Base-by-base conservation (phyloP, 2,329 filamentous ascomycete species). In the Colletotrichum sp. region DNA sequence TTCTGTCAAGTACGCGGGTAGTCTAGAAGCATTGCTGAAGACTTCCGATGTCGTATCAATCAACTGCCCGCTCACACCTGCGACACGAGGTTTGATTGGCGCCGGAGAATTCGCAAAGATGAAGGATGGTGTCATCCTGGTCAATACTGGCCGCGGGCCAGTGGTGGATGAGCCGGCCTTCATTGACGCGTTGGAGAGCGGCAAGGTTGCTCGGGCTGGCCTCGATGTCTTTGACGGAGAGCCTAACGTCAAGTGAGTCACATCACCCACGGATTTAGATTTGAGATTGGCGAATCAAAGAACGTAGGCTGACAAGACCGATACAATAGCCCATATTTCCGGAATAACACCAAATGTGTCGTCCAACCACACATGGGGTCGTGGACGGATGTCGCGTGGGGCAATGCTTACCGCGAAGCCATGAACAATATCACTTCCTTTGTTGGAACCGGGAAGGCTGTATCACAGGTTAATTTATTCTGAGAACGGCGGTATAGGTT, bases 101-200 rank as follows among this genome's bases (percentile, higher is more conserved):
- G 0, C 43, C 5, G n/a, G 13, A 0, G 11, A 51, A 51, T 51
- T 51, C 6, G 2, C n/a, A 5, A 51, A 21, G n/a, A 51, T 51
- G 43, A 13, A 21, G 12, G 3, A 13, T 13, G 43, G 43, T 0
- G 43, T 51, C 43, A 51, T 51, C 11, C 43, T 51, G 13, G n/a
- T 51, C 11, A 51, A 51, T 11, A 51, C 43, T 8, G 43, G 43
- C 43, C 43, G 43, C 0, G 43, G 43, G 43, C 6, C 43, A 13
- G 43, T 51, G n/a, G 43, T 21, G n/a, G 6, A 51, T 51, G 43
- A 51, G n/a, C 6, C 43, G 7, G 11, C 43, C 1, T 21, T 51
- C n/a, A 51, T 51, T 2, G 6, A 13, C 4, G 43, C 43, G n/a
- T 8, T 21, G 2, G 43, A 51, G n/a, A 51, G 43, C 11, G 43